Conservation (phyloP, 208 protist species). For the Crithidia acanthocephali region DNA sequence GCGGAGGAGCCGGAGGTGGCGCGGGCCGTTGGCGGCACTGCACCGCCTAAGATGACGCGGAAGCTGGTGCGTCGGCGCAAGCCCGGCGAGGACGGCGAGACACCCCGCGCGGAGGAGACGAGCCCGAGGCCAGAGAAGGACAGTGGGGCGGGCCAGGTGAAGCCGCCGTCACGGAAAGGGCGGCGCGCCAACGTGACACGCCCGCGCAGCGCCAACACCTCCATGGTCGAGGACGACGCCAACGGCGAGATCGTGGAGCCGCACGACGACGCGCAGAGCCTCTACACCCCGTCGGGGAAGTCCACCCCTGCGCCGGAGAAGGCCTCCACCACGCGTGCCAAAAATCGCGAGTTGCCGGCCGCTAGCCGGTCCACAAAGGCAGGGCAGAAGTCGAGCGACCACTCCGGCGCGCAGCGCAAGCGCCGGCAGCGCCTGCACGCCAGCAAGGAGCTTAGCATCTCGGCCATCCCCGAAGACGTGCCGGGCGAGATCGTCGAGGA, state of each 20-base stretch:
- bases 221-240: slow-evolving; percentile 17
- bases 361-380: background rate
- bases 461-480: slow-evolving; percentile 42
- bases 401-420: slow-evolving; percentile 6
- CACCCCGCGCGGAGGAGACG: background rate
- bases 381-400: slow-evolving; percentile 1
- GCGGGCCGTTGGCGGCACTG: background rate
- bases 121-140: slow-evolving; percentile 3
- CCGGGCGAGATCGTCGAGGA: slow-evolving; percentile 49
- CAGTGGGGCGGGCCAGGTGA: slow-evolving; percentile 1
- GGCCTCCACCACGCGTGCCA: background rate
- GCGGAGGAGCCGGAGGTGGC: slow-evolving; percentile 6
- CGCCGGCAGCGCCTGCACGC: slow-evolving; percentile 35
- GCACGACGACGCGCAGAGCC: slow-evolving; percentile 1
- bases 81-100: slow-evolving; percentile 7
- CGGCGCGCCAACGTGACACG: slow-evolving; percentile 18
- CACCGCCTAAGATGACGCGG: background rate
- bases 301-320: slow-evolving; percentile 14
- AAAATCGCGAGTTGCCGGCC: background rate
- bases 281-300: slow-evolving; percentile 14
- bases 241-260: slow-evolving; percentile 33
- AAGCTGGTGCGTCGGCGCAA: slow-evolving; percentile 23
- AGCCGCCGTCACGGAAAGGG: slow-evolving; percentile 14
- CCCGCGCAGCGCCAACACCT: slow-evolving; percentile 12
- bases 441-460: slow-evolving; percentile 49